phyloP scores from a whole-genome alignment of 192 early-diverging fungal species.

The Podochytrium sp. region DNA sequence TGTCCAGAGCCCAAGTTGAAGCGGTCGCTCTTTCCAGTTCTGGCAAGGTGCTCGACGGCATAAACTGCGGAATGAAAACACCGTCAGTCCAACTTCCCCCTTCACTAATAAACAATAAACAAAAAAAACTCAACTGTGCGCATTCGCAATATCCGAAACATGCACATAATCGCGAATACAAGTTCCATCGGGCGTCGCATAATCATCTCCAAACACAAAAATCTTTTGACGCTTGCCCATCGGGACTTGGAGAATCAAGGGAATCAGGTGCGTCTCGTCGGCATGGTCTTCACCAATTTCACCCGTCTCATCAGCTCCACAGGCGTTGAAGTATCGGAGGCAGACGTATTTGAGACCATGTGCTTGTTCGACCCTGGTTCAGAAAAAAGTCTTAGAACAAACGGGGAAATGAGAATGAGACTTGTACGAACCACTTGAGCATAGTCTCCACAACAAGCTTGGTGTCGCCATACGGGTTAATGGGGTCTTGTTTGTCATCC shows the following conservation, averaged over 20 bases:
- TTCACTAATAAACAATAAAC: too few species aligned
- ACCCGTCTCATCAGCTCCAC: constrained; percentile 88
- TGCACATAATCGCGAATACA: constrained; percentile 95
- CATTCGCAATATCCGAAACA: constrained; percentile 89
- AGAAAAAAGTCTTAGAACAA: neutral
- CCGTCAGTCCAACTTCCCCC: neutral
- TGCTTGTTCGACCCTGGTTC: constrained; percentile 43
- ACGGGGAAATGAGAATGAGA: neutral
- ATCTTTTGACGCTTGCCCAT: constrained; percentile 81
- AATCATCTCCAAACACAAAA: constrained; percentile 91
- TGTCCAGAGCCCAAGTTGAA: constrained; percentile 92
- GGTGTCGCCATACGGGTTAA: constrained; percentile 96
- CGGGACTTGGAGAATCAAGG: constrained; percentile 84
- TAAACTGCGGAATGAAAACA: constrained; percentile 19
- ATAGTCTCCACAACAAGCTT: constrained; percentile 91
- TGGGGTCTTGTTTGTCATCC: constrained; percentile 69
- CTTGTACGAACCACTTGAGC: constrained; percentile 65
- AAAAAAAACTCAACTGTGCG: constrained; percentile 67
- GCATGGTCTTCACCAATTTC: constrained; percentile 91
- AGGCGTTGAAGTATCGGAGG: constrained; percentile 93
- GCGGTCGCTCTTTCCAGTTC: constrained; percentile 63
- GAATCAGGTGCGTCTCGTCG: constrained; percentile 89
- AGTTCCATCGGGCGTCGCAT: constrained; percentile 90
- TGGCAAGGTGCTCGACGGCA: constrained; percentile 76
- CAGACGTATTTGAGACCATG: constrained; percentile 55